Evolutionary conservation across 2,329 filamentous ascomycete species (phyloP), one percentile per base, ranked within the genome.

Genomic region (Phaeosphaeria sp.): DNA sequence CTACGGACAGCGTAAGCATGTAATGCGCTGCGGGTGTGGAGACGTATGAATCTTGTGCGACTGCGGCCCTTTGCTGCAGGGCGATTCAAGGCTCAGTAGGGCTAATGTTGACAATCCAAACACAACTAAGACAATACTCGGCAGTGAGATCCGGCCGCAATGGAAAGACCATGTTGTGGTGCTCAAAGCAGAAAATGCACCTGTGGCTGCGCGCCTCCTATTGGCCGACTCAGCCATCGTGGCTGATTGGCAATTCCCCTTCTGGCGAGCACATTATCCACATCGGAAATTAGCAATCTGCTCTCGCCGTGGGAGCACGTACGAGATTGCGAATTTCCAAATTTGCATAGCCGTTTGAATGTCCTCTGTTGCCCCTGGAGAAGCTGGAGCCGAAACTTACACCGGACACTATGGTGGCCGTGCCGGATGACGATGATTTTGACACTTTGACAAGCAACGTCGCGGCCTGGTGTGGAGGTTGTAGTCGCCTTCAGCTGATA

Each of bases 1-100:
- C 15, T 11, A 17, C 75, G 82, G n/a, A 50, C 43, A 25, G 13
- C 13, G 30, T 36, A 36, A 6, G 30, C 13, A 36, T 15, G 25
- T 27, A 27, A 27, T 27, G 25, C 25, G 30, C 30, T 42, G 44
- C 13, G 21, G 15, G 42, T 23, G 25, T 46, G 23, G 23, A 46
- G 33, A 33, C 23, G 25, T 10, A n/a, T 3, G 15, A 21, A 53
- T 46, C 13, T 41, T 21, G 25, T 41, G 25, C 18, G 9, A 30
- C 17, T 33, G 20, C 30, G 36, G 42, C n/a, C 46, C 20, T 17
- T 20, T 30, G 10, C 15, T n/a, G 21, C 39, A 36, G 36, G 41
- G 13, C 42, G 17, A 39, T 21, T 41, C 43, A 39, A 17, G 25
- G 30, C 30, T 23, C 17, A 4, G 13, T 41, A 48, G 20, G 51